phyloP scores from a whole-genome alignment of 495 filamentous ascomycete species.

The Clohesyomyces aquaticus region DNA sequence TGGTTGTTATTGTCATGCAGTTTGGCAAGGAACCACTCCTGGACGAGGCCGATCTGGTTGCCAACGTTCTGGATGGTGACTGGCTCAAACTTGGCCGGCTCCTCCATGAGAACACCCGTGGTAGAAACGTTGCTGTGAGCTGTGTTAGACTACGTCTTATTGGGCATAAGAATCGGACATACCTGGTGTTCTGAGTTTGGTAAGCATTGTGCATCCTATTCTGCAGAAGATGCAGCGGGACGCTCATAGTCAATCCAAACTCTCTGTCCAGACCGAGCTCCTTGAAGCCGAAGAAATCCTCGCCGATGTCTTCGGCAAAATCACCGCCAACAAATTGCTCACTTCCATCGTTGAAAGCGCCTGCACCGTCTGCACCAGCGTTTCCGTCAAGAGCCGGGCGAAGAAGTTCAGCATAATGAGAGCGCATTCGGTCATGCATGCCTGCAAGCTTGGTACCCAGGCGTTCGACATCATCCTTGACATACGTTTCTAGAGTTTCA shows the following conservation, averaged over 20 bases:
- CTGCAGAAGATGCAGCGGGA: conserved; percentile 92
- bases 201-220: conserved; percentile 82
- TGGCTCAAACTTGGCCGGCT: conserved; percentile 74
- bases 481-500: conserved; percentile 81
- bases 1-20: conserved; percentile 79
- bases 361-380: conserved; percentile 79
- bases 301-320: conserved; percentile 95
- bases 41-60: conserved; percentile 80
- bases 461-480: conserved; percentile 92
- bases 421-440: conserved; percentile 91
- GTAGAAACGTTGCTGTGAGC: conserved; percentile 53
- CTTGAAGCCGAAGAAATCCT: conserved; percentile 99
- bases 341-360: conserved; percentile 91
- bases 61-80: conserved; percentile 78
- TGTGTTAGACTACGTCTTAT: conserved; percentile 23
- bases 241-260: conserved; percentile 81
- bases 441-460: conserved; percentile 76
- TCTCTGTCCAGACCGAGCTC: conserved; percentile 90
- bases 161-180: conserved; percentile 44
- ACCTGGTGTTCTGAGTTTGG: conserved; percentile 72
- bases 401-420: conserved; percentile 84
- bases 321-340: conserved; percentile 97
- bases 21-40: conserved; percentile 86
- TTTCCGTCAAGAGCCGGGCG: conserved; percentile 80
- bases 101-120: conserved; percentile 63